These are phyloP conservation scores for Ceratobasidium sp. DNA, from an alignment of 1,284 basidiomycete genomes.

Conservation along the genomic window DNA sequence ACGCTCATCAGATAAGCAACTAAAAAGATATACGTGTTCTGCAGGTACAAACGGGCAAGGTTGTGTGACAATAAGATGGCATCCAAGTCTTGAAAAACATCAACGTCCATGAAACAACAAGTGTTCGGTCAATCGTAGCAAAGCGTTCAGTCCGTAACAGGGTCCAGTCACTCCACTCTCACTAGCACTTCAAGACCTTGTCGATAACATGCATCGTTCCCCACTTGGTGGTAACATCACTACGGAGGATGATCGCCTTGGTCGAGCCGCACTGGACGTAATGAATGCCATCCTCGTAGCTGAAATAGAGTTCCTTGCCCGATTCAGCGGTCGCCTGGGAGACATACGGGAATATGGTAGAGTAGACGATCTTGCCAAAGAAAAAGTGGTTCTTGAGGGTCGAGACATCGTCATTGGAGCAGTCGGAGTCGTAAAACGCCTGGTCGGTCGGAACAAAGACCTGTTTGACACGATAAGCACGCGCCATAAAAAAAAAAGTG, in stretches of 20 bases:
- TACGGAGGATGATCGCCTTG: not conserved
- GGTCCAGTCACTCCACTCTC: not conserved
- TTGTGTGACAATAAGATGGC: not conserved
- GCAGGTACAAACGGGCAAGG: not conserved
- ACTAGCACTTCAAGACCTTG: constrained; percentile 14
- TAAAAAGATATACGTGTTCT: no score
- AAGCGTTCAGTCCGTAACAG: not conserved
- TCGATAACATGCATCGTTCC: constrained; percentile 24
- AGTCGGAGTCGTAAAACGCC: not conserved
- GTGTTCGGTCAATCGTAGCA: not conserved
- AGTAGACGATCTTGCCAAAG: not conserved
- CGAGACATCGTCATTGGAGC: not conserved
- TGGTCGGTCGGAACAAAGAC: constrained; percentile 27
- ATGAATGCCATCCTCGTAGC: not conserved
- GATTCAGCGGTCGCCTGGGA: not conserved
- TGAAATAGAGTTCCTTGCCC: not conserved
- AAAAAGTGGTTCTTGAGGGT: constrained; percentile 19
- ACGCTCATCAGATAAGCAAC: no score
- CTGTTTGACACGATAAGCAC: not conserved
- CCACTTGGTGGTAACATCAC: constrained; percentile 5
- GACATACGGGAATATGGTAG: not conserved
- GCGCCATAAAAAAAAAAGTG: no score
- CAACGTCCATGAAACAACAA: not conserved
- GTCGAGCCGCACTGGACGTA: not conserved
- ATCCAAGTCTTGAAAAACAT: not conserved